Evolutionary conservation across 75 land plant genomes (phyloP).

Genomic region (Pinus albicaulis): DNA sequence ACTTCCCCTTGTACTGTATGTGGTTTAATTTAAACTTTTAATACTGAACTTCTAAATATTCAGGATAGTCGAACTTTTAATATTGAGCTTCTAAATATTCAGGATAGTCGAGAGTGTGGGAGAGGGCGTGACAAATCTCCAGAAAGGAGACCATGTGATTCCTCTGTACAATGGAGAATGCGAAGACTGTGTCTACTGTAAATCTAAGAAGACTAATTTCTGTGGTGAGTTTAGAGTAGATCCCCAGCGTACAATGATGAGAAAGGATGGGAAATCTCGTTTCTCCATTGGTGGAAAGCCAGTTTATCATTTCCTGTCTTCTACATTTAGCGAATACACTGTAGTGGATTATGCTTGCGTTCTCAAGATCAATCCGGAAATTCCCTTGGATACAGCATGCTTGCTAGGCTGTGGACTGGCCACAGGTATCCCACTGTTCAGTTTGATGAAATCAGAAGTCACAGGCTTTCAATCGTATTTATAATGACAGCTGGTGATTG

Average conservation of each 20-base stretch:
- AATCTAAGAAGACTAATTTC: slow-evolving; percentile 51
- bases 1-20: not conserved
- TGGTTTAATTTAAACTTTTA: no score
- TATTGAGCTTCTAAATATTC: not conserved
- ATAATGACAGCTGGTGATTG: no score
- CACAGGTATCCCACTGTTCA: slow-evolving; percentile 49
- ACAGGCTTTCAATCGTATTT: not conserved
- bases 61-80: not conserved
- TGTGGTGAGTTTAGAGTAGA: slow-evolving; percentile 45
- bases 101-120: slow-evolving; percentile 90
- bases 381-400: slow-evolving; percentile 58
- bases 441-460: no score
- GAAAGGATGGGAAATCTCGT: slow-evolving; percentile 36
- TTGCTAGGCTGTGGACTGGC: slow-evolving; percentile 72
- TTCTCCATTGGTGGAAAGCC: slow-evolving; percentile 37
- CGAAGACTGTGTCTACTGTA: slow-evolving; percentile 44
- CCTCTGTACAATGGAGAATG: slow-evolving; percentile 85
- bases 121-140: slow-evolving; percentile 68
- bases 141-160: slow-evolving; percentile 67
- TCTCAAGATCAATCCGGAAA: slow-evolving; percentile 55
- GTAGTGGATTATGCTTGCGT: slow-evolving; percentile 72
- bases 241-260: slow-evolving; percentile 41
- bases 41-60: no score
- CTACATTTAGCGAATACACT: slow-evolving; percentile 87
- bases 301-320: slow-evolving; percentile 61